Evolutionary conservation across 257 asterid species (phyloP), one percentile per base, ranked within the genome.

Genomic region (Salvia miltiorrhiza): DNA sequence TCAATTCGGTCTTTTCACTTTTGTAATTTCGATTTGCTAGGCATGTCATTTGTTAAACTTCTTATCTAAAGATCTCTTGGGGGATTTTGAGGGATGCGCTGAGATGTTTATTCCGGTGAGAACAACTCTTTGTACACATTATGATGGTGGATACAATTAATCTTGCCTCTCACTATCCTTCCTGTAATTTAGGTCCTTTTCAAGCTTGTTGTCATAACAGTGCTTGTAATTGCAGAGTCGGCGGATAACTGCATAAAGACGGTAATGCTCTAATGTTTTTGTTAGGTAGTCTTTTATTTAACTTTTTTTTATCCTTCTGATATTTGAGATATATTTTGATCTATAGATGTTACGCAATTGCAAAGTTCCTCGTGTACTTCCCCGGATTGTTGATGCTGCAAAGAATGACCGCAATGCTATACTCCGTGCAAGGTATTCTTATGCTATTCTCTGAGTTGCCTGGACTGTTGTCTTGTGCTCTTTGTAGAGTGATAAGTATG

Each of bases 201-300:
- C 97, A 94, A 94, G 97, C 99, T 94, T 82, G 97, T 94, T 61
- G 99, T 94, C 81, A 94, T 94, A 79, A 91, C 99, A 48, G 98
- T 94, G 74, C 97, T 94, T 73, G 97, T 94, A 69, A 94, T 94
- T 80, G 97, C 97, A 82, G 99, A 94, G 79, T 94, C 99, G 23
- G 96, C 99, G 0, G 99, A 94, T 79, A 91, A 87, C 88, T 94
- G 99, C 89, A 91, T 94, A 74, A 94, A 94, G 79, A 94, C 99
- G 83, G 99, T 94, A 85, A 80, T 59, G 26, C 26, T 63, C 66
- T 75, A 20, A 17, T 16, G 52, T 44, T 59, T 59, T 26, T 16
- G 37, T 76, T 43, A 8, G 54, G 45, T 69, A 16, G 59, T 69
- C 40, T 14, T 60, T 71, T 21, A 33, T 10, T 8, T 0, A 35